Evolutionary conservation across 345 rosid species (phyloP).

Genomic region (Populus tremula): DNA sequence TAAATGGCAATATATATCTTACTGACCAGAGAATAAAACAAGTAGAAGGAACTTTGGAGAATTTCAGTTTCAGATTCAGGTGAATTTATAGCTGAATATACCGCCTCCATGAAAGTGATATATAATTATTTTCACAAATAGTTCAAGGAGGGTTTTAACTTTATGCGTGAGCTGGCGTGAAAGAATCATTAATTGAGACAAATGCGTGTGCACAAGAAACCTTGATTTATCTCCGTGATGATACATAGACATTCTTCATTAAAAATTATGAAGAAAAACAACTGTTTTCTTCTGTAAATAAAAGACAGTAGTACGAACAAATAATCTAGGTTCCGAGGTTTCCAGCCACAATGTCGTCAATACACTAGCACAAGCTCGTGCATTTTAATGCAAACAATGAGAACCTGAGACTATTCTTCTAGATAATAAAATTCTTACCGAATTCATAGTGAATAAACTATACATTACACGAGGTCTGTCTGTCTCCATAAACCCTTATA

Average conservation of each 20-base stretch:
- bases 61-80: constrained; percentile 6
- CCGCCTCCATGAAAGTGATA: background rate
- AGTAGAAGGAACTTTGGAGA: background rate
- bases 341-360: no score
- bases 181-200: background rate
- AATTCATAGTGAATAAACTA: background rate
- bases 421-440: background rate
- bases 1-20: no score
- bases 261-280: no score
- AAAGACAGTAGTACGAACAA: no score
- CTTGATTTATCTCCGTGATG: background rate
- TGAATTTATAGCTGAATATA: background rate
- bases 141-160: background rate
- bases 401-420: background rate
- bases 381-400: background rate
- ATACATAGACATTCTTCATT: no score
- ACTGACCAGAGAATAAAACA: background rate
- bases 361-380: background rate
- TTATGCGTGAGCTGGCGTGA: background rate
- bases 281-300: no score
- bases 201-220: background rate
- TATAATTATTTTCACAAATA: background rate
- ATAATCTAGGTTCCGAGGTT: no score
- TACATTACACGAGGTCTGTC: background rate
- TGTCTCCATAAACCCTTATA: background rate